Evolutionary conservation across 179 eudicot genomes (phyloP).

Genomic region (Amaranthus tricolor): DNA sequence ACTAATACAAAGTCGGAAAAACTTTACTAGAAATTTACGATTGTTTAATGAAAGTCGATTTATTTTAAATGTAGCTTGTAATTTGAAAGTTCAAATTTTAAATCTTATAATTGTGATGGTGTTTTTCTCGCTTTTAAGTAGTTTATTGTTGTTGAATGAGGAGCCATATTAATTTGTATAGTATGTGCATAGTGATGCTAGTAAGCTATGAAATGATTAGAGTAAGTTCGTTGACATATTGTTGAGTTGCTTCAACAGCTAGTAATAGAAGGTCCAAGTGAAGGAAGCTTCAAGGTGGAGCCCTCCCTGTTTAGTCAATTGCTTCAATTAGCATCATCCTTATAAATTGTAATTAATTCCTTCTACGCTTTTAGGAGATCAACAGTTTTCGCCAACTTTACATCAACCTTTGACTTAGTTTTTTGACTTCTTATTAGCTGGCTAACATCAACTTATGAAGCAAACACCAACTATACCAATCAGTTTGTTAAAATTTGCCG

Average conservation of each 20-base stretch:
- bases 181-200: not conserved
- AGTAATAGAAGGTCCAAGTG: conserved; percentile 22
- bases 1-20: too few species aligned
- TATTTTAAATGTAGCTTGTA: too few species aligned
- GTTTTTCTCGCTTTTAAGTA: too few species aligned
- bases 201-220: conserved; percentile 4
- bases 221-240: conserved; percentile 20
- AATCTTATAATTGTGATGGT: too few species aligned
- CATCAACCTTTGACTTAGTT: conserved; percentile 13
- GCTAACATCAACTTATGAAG: not conserved
- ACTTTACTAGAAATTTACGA: too few species aligned
- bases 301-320: conserved; percentile 14
- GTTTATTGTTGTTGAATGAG: too few species aligned
- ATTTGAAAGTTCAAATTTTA: too few species aligned
- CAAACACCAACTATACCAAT: not conserved
- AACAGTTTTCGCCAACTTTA: conserved; percentile 28
- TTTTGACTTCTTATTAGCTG: not conserved
- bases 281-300: conserved; percentile 10
- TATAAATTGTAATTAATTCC: not conserved
- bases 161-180: too few species aligned
- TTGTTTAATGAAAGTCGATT: too few species aligned
- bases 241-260: conserved; percentile 33
- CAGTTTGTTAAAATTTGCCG: too few species aligned
- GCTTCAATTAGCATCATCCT: conserved; percentile 5
- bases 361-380: conserved; percentile 8